Evolutionary conservation across 306 rosid species (phyloP).

Genomic region (Sicyos baderoa): DNA sequence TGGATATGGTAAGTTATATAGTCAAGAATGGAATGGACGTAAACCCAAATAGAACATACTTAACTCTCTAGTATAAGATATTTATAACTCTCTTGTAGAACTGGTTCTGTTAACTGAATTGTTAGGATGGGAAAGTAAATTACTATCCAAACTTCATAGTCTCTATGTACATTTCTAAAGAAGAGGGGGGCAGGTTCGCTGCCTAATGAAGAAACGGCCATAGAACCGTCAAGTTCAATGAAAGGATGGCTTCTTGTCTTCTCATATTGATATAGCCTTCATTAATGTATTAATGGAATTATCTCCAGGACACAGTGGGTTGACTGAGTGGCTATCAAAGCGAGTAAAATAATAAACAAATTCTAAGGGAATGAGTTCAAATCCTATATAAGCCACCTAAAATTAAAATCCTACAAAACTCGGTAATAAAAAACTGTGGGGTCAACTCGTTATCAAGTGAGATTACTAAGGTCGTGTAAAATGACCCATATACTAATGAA

Average conservation of each 20-base stretch:
- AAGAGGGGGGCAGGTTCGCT: slow-evolving; percentile 45
- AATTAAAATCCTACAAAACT: not conserved
- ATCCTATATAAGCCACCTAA: not conserved
- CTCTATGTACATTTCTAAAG: slow-evolving; percentile 50
- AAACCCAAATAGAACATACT: slow-evolving; percentile 67
- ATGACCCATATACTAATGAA: not conserved
- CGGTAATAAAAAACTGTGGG: not conserved
- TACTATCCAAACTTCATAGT: slow-evolving; percentile 43
- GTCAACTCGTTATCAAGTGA: not conserved
- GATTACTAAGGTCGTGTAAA: not conserved
- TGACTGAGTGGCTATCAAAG: not conserved
- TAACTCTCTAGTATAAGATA: slow-evolving; percentile 42
- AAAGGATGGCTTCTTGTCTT: not conserved
- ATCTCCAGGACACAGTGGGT: not conserved
- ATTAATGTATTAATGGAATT: not conserved
- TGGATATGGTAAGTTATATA: slow-evolving; percentile 66
- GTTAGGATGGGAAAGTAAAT: slow-evolving; percentile 37
- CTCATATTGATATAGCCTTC: not conserved
- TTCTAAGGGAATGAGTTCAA: not conserved
- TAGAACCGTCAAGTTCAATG: slow-evolving; percentile 8
- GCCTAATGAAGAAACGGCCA: slow-evolving; percentile 44
- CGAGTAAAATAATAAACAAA: not conserved
- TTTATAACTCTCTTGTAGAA: slow-evolving; percentile 18
- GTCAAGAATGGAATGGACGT: slow-evolving; percentile 65
- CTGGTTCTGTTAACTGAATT: slow-evolving; percentile 59